These are phyloP conservation scores for Penicillium roqueforti DNA, from an alignment of 495 filamentous ascomycete genomes.

Conservation along the genomic window DNA sequence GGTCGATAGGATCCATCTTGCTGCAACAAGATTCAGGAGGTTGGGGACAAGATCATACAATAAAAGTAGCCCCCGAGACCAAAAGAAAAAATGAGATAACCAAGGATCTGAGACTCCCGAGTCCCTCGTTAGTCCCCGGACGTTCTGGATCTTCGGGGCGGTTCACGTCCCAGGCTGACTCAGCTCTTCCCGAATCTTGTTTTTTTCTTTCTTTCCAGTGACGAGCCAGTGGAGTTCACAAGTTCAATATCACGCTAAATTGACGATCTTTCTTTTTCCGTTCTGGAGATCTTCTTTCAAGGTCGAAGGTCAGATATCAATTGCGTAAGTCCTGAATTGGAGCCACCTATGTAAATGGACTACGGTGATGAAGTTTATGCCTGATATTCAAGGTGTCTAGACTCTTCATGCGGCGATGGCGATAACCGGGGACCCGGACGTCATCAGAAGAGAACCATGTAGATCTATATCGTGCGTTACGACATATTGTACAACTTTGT, in stretches of 20 bases:
- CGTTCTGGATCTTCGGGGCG: neutral
- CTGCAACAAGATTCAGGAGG: neutral
- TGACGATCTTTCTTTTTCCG: constrained; percentile 1
- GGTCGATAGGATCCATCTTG: constrained; percentile 45
- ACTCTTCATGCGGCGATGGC: too few species aligned
- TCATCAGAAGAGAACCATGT: neutral
- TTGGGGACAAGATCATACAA: neutral
- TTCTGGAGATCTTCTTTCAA: neutral
- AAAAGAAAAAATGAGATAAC: neutral
- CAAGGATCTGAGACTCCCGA: neutral
- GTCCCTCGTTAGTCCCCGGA: neutral
- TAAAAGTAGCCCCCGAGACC: neutral
- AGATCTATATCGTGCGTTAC: neutral
- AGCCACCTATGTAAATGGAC: neutral
- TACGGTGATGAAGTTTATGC: neutral
- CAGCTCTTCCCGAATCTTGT: constrained; percentile 8
- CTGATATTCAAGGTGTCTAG: neutral
- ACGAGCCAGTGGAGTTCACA: constrained; percentile 4
- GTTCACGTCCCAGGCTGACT: neutral
- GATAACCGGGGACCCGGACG: neutral
- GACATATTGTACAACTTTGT: neutral
- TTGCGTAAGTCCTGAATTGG: neutral
- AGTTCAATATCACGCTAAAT: constrained; percentile 4
- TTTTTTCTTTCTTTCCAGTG: neutral
- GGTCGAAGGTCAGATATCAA: neutral